Base-by-base conservation (phyloP, 306 rosid species). In the Quercus berberidifolia region DNA sequence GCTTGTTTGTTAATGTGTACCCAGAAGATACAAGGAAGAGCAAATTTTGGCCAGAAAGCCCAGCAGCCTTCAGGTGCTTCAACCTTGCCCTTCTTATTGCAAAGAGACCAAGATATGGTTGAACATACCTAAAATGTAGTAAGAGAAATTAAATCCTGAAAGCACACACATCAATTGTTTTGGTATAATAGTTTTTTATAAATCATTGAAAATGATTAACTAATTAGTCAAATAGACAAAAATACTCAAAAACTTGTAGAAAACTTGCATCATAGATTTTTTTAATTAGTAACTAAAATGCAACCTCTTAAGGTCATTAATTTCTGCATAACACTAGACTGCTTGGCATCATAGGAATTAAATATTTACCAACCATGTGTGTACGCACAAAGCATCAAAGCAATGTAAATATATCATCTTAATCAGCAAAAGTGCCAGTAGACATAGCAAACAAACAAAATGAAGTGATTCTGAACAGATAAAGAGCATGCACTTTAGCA, bases 31-130 rank as follows among this genome's bases (percentile, higher is more conserved):
- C 3, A 75, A 81, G 75, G 67, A 81, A 78, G 11, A 49, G 19
- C 31, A n/a, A 28, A 9, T 9, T 78, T 21, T 86, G 87, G 90
- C 90, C 87, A 28, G 17, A 79, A 81, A 52, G 54, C 69, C 83
- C 81, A 5, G 35, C 83, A 49, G 67, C 80, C 17, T 81, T 87
- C 71, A 81, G 87, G 90, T 83, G 31, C 58, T 38, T 63, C 51
- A 30, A 46, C 35, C 30, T 5, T 19, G 14, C 26, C 72, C 52
- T 35, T 30, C 15, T 21, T 21, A 41, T 13, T 13, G 9, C 6
- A 2, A 15, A 26, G 19, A 64, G 4, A 30, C 20, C 70, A 12
- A 33, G 70, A 64, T 64, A 64, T 63, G 30, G 21, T 64, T 19
- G 41, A 64, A 30, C 6, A 13, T 15, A 30, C n/a, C n/a, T 64